These are phyloP conservation scores for Candida anglica DNA, from an alignment of 805 yeast species.

Conservation along the genomic window DNA sequence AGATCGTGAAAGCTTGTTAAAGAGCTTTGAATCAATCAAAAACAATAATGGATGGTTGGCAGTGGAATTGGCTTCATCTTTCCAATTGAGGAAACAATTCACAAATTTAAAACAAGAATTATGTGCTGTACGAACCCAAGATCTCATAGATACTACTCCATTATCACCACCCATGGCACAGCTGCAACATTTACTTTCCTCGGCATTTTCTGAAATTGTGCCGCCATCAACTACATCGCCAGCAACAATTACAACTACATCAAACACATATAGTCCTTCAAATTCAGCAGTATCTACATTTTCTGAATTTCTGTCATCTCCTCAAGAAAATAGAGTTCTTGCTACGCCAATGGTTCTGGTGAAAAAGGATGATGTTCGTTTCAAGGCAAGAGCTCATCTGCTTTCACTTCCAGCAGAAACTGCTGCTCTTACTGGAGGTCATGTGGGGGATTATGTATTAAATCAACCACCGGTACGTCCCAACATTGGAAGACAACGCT, in stretches of 20 bases:
- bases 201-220: neutral
- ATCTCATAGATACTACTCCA: neutral
- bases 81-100: conserved; percentile 23
- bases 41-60: conserved; percentile 33
- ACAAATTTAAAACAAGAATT: conserved; percentile 17
- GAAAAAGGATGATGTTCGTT: conserved; percentile 4
- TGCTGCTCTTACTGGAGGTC: neutral
- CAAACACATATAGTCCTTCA: neutral
- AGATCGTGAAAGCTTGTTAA: conserved; percentile 7
- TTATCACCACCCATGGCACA: neutral
- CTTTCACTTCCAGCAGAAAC: conserved; percentile 24
- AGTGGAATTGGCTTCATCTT: conserved; percentile 26
- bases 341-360: conserved; percentile 30
- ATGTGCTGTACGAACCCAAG: too few relatives aligned
- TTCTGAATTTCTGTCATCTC: conserved; percentile 7
- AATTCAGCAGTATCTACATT: conserved; percentile 2
- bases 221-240: neutral
- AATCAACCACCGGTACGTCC: conserved; percentile 6
- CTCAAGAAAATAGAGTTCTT: conserved; percentile 19
- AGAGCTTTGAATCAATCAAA: conserved; percentile 15
- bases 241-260: neutral
- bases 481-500: conserved; percentile 11
- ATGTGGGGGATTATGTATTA: neutral
- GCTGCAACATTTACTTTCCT: neutral
- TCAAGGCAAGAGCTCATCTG: conserved; percentile 24